Base-by-base conservation (phyloP, 306 rosid species). In the Leucaena leucocephala region DNA sequence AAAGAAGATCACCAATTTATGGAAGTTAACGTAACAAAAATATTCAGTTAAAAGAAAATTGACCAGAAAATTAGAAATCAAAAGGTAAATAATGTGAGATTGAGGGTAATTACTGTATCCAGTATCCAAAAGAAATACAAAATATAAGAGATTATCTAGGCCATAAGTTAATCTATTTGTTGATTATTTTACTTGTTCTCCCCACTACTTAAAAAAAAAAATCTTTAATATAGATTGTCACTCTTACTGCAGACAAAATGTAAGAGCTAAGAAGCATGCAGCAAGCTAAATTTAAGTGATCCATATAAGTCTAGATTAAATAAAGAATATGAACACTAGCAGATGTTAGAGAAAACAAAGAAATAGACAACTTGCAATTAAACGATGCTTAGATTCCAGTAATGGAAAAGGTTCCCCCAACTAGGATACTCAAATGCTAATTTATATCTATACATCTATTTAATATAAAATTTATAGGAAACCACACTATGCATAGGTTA, bases 301-400 rank as follows among this genome's bases (percentile, higher is more conserved):
- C 61, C 8, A 39, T 27, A 27, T 27, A 33, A 61, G 17, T 27
- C 36, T 7, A 13, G 15, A 15, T 33, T 36, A 36, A 61, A 5
- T 16, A 44, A 35, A 39, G 65, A 21, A 33, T 22, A 83, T 38
- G 72, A 10, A 64, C 17, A 11, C 69, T 76, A 33, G 48, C 39
- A 54, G 50, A 65, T 40, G 36, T 12, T 34, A 46, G 44, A 15
- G 71, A 39, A 78, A 68, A 74, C 67, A 42, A 48, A 42, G 42
- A 75, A 76, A 39, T 21, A 58, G 11, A 48, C 46, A 44, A 54
- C 55, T 69, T 22, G 67, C 52, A 76, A 34, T 68, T 50, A 49
- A 21, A 75, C 6, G 62, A 61, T 38, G 59, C 39, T 21, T 69
- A 22, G 35, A 43, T 40, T 39, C 59, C 43, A 13, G 76, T 71